A percentile compares a stretch with the other conserved stretches of the same genome.
Conservation (phyloP, 2,329 filamentous ascomycete genomes). For the Leptographium lundbergii region DNA sequence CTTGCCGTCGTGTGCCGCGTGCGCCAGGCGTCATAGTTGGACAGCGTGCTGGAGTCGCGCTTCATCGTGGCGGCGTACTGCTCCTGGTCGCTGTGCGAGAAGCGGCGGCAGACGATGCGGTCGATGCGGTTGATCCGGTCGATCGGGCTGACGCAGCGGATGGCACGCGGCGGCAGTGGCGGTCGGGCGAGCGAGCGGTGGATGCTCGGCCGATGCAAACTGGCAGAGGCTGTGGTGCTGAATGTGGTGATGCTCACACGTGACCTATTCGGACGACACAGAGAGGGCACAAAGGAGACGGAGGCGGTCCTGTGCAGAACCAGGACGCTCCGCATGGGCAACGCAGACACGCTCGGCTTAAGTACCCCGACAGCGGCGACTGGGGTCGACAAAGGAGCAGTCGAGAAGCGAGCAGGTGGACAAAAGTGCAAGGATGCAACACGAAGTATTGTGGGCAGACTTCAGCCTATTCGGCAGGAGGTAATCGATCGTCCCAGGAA, state of each 20-base stretch:
- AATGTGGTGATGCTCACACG: neutral
- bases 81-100: too few species aligned
- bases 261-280: neutral
- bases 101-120: neutral
- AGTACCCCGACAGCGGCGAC: neutral
- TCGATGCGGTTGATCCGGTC: too few species aligned
- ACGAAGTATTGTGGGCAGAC: neutral
- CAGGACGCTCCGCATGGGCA: neutral
- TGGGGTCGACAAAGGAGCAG: neutral
- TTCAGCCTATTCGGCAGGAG: neutral
- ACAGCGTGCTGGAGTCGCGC: conserved; percentile 78
- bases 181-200: neutral
- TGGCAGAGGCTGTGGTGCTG: too few species aligned
- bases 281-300: neutral
- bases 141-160: too few species aligned
- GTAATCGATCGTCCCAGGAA: neutral
- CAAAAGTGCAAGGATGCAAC: neutral
- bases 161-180: neutral
- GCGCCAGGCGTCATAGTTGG: conserved; percentile 81
- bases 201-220: neutral
- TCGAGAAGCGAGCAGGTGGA: too few species aligned
- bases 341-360: neutral
- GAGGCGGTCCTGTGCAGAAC: neutral
- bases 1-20: conserved; percentile 74
- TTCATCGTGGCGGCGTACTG: neutral